These are phyloP conservation scores for Terfezia boudieri DNA, from an alignment of 495 filamentous ascomycete species.

Conservation along the genomic window DNA sequence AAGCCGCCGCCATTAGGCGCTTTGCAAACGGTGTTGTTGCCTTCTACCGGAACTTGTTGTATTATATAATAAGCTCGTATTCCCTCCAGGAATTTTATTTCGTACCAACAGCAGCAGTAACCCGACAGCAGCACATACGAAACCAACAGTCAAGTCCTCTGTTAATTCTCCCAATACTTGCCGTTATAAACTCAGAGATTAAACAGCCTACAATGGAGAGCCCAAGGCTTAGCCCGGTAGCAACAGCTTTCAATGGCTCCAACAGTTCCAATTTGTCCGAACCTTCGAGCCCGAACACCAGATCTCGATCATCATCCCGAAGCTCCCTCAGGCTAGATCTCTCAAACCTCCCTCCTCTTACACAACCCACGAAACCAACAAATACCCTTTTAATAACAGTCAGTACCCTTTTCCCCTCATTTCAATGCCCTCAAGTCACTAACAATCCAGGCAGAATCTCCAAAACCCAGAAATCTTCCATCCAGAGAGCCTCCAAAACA, in stretches of 20 bases:
- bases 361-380: constrained; percentile 58
- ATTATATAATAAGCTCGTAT: no score
- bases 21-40: no score
- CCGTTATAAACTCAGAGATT: no score
- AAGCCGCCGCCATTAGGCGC: no score
- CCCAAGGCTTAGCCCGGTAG: neutral
- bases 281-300: constrained; percentile 5
- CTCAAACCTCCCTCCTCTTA: constrained; percentile 51
- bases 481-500: constrained; percentile 46
- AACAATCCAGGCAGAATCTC: constrained; percentile 35
- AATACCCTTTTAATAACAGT: constrained; percentile 85
- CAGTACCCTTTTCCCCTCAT: constrained; percentile 1
- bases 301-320: constrained; percentile 15
- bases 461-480: constrained; percentile 57
- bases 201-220: neutral
- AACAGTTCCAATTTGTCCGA: neutral
- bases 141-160: no score
- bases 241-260: neutral
- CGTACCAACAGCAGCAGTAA: no score
- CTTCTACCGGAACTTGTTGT: no score
- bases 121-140: no score
- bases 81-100: no score
- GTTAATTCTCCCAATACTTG: no score
- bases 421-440: neutral
- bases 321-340: constrained; percentile 39